Conservation (phyloP, 495 filamentous ascomycete genomes). For the Talaromyces stipitatus region DNA sequence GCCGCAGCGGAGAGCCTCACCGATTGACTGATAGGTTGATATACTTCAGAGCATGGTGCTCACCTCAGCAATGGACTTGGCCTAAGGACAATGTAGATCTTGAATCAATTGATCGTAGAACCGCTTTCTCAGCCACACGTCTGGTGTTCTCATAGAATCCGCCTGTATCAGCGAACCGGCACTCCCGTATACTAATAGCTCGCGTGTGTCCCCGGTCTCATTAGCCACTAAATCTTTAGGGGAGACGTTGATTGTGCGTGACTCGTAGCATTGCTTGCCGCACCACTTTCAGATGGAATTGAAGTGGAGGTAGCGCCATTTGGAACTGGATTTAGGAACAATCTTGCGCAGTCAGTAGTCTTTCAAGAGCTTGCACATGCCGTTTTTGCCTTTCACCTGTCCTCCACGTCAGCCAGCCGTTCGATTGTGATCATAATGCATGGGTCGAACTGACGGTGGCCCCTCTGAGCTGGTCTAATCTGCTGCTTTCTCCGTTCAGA, state of each 20-base stretch:
- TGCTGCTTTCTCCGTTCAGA: background rate
- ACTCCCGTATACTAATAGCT: background rate
- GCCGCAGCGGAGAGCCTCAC: background rate
- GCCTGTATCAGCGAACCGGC: background rate
- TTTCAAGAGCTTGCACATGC: background rate
- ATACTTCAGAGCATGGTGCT: background rate
- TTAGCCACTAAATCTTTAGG: background rate
- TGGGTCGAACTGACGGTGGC: background rate
- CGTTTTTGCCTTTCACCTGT: background rate
- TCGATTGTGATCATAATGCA: background rate
- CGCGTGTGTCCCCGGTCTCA: background rate
- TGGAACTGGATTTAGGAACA: background rate
- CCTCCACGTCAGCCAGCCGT: background rate
- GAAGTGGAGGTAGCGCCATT: background rate
- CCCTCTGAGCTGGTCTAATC: background rate
- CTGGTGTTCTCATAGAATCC: background rate
- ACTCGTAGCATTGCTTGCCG: background rate
- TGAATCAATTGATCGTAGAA: background rate
- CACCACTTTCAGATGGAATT: background rate
- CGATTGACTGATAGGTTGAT: background rate
- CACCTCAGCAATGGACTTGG: slow-evolving; percentile 1
- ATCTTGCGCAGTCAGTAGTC: background rate
- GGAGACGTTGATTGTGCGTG: background rate
- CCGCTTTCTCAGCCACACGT: background rate
- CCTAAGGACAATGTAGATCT: background rate